Conservation (phyloP, 2,329 filamentous ascomycete species). For the Cladosporium sp. region DNA sequence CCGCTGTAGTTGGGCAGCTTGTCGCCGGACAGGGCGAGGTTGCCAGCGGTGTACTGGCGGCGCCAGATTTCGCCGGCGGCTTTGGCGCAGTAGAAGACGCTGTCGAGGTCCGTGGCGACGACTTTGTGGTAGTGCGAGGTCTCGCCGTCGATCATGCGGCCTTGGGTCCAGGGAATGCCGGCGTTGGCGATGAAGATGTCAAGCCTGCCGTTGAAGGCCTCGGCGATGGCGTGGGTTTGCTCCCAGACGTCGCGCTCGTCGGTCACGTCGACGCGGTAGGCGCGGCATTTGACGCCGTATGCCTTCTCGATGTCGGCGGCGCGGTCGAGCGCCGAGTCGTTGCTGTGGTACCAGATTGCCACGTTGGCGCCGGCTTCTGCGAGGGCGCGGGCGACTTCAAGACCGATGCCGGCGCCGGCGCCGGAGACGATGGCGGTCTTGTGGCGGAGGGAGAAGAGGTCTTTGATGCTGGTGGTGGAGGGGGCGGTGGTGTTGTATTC, state of each 20-base stretch:
- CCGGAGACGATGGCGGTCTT: conserved; percentile 35
- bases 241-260: conserved; percentile 39
- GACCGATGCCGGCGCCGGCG: conserved; percentile 33
- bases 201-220: conserved; percentile 69
- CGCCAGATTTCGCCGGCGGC: conserved; percentile 67
- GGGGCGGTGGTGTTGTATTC: conserved; percentile 33
- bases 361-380: conserved; percentile 42
- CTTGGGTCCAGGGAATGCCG: conserved; percentile 69
- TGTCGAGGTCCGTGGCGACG: conserved; percentile 67
- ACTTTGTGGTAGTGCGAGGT: conserved; percentile 64
- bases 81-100: conserved; percentile 72
- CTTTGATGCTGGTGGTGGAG: conserved; percentile 22
- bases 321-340: conserved; percentile 30
- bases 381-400: conserved; percentile 30
- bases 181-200: conserved; percentile 79
- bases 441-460: conserved; percentile 31
- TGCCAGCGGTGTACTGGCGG: conserved; percentile 59
- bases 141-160: conserved; percentile 61
- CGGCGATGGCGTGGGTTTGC: conserved; percentile 39
- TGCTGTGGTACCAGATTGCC: conserved; percentile 42
- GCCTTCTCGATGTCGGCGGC: conserved; percentile 30
- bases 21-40: conserved; percentile 45
- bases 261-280: conserved; percentile 48
- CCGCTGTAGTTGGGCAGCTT: conserved; percentile 29
- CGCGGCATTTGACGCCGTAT: conserved; percentile 37